These are phyloP conservation scores for Dentipellis sp. DNA, from an alignment of 768 basidiomycete species.

Conservation along the genomic window DNA sequence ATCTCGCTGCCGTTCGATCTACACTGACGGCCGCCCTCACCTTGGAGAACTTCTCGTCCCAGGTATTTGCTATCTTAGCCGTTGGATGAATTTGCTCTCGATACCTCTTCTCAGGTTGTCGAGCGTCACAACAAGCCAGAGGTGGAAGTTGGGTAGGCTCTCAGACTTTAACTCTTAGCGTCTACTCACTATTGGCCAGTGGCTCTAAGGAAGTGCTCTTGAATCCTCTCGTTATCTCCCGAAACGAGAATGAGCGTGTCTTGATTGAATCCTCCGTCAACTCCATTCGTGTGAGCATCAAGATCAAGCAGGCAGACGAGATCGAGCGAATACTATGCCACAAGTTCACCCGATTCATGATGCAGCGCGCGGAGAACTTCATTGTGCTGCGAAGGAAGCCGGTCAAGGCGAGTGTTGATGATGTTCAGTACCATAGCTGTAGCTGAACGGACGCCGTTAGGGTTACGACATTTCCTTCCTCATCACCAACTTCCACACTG, in stretches of 20 bases:
- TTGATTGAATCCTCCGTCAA: constrained; percentile 97
- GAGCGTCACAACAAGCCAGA: constrained; percentile 98
- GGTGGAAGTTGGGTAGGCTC: constrained; percentile 68
- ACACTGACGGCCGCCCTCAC: constrained; percentile 97
- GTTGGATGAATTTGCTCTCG: constrained; percentile 7
- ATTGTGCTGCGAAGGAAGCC: constrained; percentile 94
- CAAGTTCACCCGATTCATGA: constrained; percentile 98
- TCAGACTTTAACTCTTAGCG: not conserved
- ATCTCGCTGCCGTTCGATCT: constrained; percentile 91
- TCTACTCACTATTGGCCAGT: constrained; percentile 28
- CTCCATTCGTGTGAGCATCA: constrained; percentile 93
- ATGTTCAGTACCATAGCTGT: constrained; percentile 16
- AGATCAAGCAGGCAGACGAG: constrained; percentile 99
- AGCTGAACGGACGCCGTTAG: constrained; percentile 27
- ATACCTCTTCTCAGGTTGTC: constrained; percentile 54
- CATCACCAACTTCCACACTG: constrained; percentile 93
- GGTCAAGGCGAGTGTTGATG: constrained; percentile 44
- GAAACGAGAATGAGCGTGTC: constrained; percentile 96
- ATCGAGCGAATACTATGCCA: constrained; percentile 96
- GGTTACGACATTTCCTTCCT: constrained; percentile 99
- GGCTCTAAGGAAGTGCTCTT: constrained; percentile 91
- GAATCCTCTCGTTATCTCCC: constrained; percentile 88
- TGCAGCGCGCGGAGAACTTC: constrained; percentile 97
- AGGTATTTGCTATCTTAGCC: constrained; percentile 41
- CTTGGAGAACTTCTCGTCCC: constrained; percentile 95